Percentiles rank a stretch among this genome's conserved stretches.
phyloP scores from a whole-genome alignment of 352 stramenopile genomes.

The Pythium brassicae region DNA sequence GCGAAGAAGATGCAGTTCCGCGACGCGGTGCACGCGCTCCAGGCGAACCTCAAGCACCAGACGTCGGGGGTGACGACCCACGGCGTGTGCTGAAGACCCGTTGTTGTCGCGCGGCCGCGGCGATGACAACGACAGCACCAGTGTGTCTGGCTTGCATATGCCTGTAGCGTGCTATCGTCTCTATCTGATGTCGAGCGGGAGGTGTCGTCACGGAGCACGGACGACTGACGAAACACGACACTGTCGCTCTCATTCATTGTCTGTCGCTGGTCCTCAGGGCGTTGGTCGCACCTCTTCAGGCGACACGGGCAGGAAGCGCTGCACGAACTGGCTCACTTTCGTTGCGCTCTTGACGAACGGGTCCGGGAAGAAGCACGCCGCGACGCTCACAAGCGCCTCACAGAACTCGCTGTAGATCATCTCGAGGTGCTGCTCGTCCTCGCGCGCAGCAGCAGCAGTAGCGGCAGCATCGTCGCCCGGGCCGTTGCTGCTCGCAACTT shows the following conservation, averaged over 20 bases:
- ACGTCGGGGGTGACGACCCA: constrained; percentile 72
- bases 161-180: not conserved
- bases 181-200: not conserved
- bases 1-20: constrained; percentile 62
- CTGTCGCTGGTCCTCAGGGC: not conserved
- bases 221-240: not conserved
- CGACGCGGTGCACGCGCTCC: constrained; percentile 64
- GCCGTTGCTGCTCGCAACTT: constrained; percentile 29
- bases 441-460: not conserved
- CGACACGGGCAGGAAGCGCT: constrained; percentile 55
- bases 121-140: not conserved
- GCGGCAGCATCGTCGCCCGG: constrained; percentile 9
- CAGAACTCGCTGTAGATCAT: constrained; percentile 78
- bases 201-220: not conserved
- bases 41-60: constrained; percentile 70
- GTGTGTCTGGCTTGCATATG: not conserved
- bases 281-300: constrained; percentile 40
- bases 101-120: not conserved
- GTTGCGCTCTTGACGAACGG: constrained; percentile 52
- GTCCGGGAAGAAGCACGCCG: constrained; percentile 55
- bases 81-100: constrained; percentile 60
- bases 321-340: constrained; percentile 69
- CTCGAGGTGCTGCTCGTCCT: constrained; percentile 27
- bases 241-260: not conserved
- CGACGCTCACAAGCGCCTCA: constrained; percentile 53